Evolutionary conservation across 805 yeast genomes (phyloP).

Genomic region (Candida rishiriensis): DNA sequence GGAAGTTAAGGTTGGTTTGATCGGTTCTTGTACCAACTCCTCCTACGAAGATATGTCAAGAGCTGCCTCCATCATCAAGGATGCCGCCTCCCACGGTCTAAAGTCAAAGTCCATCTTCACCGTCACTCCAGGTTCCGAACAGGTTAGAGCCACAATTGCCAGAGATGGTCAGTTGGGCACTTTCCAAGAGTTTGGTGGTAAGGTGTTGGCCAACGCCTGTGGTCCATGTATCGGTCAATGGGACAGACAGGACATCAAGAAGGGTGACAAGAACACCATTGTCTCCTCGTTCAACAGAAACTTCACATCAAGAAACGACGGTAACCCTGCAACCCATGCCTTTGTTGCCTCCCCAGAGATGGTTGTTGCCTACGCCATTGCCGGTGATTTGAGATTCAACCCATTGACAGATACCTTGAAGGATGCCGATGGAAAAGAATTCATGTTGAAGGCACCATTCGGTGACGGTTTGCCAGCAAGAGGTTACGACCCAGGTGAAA

Average conservation of each 20-base stretch:
- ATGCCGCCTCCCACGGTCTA: conserved; percentile 82
- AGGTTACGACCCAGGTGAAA: conserved; percentile 61
- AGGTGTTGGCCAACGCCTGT: conserved; percentile 94
- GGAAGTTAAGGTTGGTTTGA: conserved; percentile 84
- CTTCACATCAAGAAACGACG: conserved; percentile 97
- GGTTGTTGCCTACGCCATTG: conserved; percentile 94
- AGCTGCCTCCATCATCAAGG: conserved; percentile 84
- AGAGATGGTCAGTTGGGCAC: conserved; percentile 86
- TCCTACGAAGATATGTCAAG: conserved; percentile 98
- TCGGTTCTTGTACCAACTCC: conserved; percentile 98
- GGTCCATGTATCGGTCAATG: conserved; percentile 99
- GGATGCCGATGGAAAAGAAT: conserved; percentile 63
- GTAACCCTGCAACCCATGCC: conserved; percentile 96
- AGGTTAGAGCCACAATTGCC: conserved; percentile 93
- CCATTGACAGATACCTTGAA: conserved; percentile 84
- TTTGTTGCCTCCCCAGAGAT: conserved; percentile 98
- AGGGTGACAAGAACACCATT: conserved; percentile 73
- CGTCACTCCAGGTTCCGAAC: conserved; percentile 98
- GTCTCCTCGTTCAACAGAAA: conserved; percentile 97
- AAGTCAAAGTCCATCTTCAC: conserved; percentile 89
- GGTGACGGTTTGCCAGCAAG: conserved; percentile 80
- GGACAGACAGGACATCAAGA: conserved; percentile 80
- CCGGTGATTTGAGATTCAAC: conserved; percentile 89
- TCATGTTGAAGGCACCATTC: conserved; percentile 72
- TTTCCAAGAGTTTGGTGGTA: conserved; percentile 84